These are phyloP conservation scores for Gymnopilus dilepis DNA, from an alignment of 768 basidiomycete species.

Conservation along the genomic window DNA sequence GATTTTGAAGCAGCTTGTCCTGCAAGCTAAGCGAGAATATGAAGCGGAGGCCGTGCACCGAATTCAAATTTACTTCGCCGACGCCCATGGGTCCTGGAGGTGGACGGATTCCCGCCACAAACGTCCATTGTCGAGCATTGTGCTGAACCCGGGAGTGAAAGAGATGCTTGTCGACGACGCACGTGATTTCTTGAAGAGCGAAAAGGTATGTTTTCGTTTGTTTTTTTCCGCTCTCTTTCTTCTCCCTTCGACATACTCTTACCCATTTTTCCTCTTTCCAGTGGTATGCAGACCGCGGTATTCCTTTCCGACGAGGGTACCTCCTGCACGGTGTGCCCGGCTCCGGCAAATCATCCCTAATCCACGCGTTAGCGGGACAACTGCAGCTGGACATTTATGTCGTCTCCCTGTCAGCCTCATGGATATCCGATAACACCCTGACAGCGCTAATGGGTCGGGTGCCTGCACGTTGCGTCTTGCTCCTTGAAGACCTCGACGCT, in stretches of 20 bases:
- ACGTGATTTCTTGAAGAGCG: constrained; percentile 81
- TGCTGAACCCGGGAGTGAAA: constrained; percentile 87
- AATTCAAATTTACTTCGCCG: constrained; percentile 90
- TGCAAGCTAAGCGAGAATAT: constrained; percentile 89
- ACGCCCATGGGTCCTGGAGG: constrained; percentile 86
- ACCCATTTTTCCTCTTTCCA: constrained; percentile 29
- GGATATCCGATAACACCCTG: constrained; percentile 88
- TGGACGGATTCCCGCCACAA: constrained; percentile 90
- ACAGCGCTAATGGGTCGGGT: constrained; percentile 88
- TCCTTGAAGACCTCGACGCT: constrained; percentile 91
- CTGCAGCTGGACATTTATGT: constrained; percentile 93
- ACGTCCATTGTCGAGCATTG: constrained; percentile 86
- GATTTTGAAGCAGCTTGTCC: constrained; percentile 86
- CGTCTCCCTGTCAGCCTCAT: constrained; percentile 80
- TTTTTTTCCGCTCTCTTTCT: constrained; percentile 1
- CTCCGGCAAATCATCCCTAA: constrained; percentile 85
- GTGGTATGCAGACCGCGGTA: constrained; percentile 95
- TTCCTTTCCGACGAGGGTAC: constrained; percentile 90
- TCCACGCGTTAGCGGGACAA: constrained; percentile 87
- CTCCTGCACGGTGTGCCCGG: constrained; percentile 85
- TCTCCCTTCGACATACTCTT: constrained; percentile 7
- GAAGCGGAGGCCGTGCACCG: constrained; percentile 87
- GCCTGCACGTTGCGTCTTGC: constrained; percentile 82
- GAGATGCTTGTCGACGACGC: constrained; percentile 87
- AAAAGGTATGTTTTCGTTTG: constrained; percentile 56